phyloP scores from a whole-genome alignment of 371 early-diverging fungal species.

The Syncephalastrum racemosum region DNA sequence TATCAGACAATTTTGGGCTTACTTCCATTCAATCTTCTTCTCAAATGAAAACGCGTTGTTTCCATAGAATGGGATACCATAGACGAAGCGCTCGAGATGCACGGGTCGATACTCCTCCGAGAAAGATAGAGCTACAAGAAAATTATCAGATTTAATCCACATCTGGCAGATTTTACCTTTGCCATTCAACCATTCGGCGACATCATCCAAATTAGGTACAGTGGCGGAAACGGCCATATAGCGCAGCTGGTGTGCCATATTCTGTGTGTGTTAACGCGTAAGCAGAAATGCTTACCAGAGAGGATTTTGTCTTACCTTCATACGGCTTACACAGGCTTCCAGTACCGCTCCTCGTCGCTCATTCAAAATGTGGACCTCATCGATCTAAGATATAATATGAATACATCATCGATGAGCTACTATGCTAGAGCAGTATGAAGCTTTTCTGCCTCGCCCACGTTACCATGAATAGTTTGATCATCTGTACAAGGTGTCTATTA shows the following conservation, averaged over 20 bases:
- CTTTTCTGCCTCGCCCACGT: neutral
- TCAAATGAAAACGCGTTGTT: constrained; percentile 66
- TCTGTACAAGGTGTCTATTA: constrained; percentile 29
- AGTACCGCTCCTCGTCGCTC: constrained; percentile 51
- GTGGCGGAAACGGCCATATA: constrained; percentile 84
- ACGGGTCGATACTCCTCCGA: constrained; percentile 85
- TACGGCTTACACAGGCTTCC: constrained; percentile 55
- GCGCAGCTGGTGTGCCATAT: constrained; percentile 25
- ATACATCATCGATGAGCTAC: neutral
- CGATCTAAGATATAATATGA: constrained; percentile 30
- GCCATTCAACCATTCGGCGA: constrained; percentile 69
- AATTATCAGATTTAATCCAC: neutral
- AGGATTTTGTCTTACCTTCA: constrained; percentile 28
- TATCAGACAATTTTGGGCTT: constrained; percentile 10
- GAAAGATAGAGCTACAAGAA: constrained; percentile 44
- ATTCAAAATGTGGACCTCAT: constrained; percentile 57
- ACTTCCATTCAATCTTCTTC: constrained; percentile 64
- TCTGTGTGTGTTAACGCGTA: constrained; percentile 19
- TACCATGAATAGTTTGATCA: constrained; percentile 48
- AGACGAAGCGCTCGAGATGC: constrained; percentile 57
- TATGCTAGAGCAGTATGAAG: no score
- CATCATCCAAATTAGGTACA: constrained; percentile 81
- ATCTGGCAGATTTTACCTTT: constrained; percentile 20
- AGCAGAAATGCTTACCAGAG: neutral
- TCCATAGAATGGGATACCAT: constrained; percentile 48